A percentile compares a stretch with the other conserved stretches of the same genome.
Evolutionary conservation across 768 basidiomycete genomes (phyloP).

Genomic region (Mycena latifolia): DNA sequence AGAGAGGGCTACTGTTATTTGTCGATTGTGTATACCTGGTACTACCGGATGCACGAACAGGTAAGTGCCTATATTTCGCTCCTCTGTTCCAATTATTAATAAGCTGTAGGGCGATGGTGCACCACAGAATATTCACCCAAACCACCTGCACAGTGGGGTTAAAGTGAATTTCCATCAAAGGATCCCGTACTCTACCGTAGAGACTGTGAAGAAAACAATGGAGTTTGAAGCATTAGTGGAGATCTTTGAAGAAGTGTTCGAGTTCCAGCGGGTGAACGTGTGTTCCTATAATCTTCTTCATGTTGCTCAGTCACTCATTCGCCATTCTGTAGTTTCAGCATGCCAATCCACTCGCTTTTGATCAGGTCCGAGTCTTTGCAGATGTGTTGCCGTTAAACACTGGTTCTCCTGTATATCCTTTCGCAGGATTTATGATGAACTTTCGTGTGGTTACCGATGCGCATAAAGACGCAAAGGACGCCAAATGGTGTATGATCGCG

Average conservation of each 20-base stretch:
- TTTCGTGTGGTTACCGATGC: constrained; percentile 4
- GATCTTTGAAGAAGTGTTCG: background rate
- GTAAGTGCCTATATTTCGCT: background rate
- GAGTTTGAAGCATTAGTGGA: constrained; percentile 1
- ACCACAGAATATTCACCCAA: background rate
- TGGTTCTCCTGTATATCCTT: background rate
- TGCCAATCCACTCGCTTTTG: background rate
- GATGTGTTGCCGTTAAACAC: constrained; percentile 4
- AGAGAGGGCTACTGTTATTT: background rate
- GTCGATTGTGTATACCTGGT: background rate
- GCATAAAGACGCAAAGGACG: background rate
- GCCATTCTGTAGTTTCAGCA: background rate
- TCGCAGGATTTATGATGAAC: constrained; percentile 12
- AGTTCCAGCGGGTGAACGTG: constrained; percentile 8
- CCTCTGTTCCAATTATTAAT: background rate
- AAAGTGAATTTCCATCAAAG: constrained; percentile 11
- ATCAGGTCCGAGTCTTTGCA: constrained; percentile 3
- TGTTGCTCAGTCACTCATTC: too few relatives aligned
- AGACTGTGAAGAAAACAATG: background rate
- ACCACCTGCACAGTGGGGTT: background rate
- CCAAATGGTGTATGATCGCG: background rate
- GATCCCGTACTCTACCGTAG: background rate
- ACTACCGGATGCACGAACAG: constrained; percentile 8
- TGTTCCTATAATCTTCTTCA: background rate
- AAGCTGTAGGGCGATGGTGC: constrained; percentile 1